phyloP scores from a whole-genome alignment of 441 rosid genomes.

The Erodium trifolium region DNA sequence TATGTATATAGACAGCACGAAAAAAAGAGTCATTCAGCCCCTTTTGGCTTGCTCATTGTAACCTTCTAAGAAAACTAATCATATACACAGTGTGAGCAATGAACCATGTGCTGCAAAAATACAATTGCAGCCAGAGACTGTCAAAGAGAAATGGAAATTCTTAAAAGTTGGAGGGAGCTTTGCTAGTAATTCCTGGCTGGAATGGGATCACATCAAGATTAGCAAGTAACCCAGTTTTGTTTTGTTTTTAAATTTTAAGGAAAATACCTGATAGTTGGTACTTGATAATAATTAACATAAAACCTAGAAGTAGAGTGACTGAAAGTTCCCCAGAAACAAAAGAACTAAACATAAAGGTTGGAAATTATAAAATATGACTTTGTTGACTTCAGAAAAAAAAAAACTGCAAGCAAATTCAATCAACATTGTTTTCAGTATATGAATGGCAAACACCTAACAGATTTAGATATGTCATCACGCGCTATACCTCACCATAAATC shows the following conservation, averaged over 20 bases:
- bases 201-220: too few species aligned
- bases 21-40: slow-evolving; percentile 11
- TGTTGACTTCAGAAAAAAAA: neutral
- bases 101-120: too few species aligned
- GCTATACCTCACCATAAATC: slow-evolving; percentile 91
- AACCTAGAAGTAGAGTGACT: neutral
- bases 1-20: slow-evolving; percentile 12
- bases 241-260: neutral
- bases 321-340: neutral
- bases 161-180: too few species aligned
- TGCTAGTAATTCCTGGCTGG: too few species aligned
- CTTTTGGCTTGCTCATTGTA: neutral
- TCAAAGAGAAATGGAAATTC: too few species aligned
- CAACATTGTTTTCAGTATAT: slow-evolving; percentile 1
- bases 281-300: neutral
- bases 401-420: neutral
- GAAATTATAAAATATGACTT: neutral
- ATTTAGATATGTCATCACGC: slow-evolving; percentile 17
- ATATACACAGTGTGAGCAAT: neutral
- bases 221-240: neutral
- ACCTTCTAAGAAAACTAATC: neutral
- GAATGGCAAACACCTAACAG: slow-evolving; percentile 10
- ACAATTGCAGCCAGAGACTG: too few species aligned
- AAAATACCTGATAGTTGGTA: neutral
- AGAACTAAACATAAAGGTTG: neutral